Evolutionary conservation across 176 grass and related monocot genomes (phyloP).

Genomic region (Aegilops umbellulata): DNA sequence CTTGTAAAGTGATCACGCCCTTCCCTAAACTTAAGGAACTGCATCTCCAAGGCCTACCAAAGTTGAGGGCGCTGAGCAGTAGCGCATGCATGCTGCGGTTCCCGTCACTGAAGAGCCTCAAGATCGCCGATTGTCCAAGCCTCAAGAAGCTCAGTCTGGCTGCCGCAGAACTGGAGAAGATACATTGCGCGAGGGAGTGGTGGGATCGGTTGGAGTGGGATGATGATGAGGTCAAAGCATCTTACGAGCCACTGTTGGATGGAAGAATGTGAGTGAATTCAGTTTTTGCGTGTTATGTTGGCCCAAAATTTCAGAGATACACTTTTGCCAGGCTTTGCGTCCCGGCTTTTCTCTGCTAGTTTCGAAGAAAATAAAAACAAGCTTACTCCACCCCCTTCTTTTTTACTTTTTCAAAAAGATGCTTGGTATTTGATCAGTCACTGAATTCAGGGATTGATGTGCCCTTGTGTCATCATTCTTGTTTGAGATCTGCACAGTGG

Average conservation of each 20-base stretch:
- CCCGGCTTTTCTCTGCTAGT: neutral
- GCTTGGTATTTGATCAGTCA: neutral
- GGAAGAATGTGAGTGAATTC: slow-evolving; percentile 27
- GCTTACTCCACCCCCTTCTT: neutral
- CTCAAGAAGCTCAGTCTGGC: slow-evolving; percentile 58
- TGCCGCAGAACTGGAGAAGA: slow-evolving; percentile 39
- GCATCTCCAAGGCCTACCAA: slow-evolving; percentile 49
- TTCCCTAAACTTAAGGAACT: slow-evolving; percentile 82
- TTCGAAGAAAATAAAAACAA: neutral
- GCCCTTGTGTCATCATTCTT: neutral
- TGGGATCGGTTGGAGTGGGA: slow-evolving; percentile 74
- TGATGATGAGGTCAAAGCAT: slow-evolving; percentile 62
- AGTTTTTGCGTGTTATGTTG: neutral
- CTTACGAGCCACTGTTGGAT: slow-evolving; percentile 41
- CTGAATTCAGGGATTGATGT: neutral
- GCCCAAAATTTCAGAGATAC: neutral
- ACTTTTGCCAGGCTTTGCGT: neutral
- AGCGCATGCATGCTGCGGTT: slow-evolving; percentile 43
- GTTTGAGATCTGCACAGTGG: neutral
- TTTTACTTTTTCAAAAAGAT: neutral
- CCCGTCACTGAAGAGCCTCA: slow-evolving; percentile 54
- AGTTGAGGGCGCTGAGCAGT: slow-evolving; percentile 54
- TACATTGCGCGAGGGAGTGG: slow-evolving; percentile 63
- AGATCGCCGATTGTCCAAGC: slow-evolving; percentile 61
- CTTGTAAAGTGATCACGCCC: slow-evolving; percentile 30